A percentile compares a stretch with the other conserved stretches of the same genome.
Evolutionary conservation across 345 rosid species (phyloP).

Genomic region (Brassica cretica): DNA sequence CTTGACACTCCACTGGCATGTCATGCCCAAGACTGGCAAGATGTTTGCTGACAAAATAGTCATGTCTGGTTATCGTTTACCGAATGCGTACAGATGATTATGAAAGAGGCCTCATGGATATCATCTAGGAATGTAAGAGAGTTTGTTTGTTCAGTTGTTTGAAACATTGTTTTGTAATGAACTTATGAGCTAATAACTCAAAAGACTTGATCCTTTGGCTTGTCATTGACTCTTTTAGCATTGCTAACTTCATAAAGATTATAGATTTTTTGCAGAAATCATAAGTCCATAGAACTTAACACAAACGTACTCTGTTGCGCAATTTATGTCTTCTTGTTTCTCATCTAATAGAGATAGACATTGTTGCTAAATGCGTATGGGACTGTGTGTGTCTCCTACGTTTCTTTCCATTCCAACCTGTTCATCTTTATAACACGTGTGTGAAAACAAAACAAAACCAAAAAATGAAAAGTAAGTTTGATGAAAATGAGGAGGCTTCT

Average conservation of each 20-base stretch:
- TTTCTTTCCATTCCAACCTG: background rate
- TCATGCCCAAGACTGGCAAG: constrained; percentile 98
- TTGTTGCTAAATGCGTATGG: constrained; percentile 31
- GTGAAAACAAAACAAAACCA: background rate
- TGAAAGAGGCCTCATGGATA: background rate
- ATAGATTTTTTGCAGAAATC: constrained; percentile 21
- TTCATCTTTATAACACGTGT: background rate
- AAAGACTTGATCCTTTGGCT: constrained; percentile 16
- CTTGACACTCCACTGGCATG: constrained; percentile 93
- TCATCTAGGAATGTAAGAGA: constrained; percentile 17
- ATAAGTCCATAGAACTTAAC: constrained; percentile 21
- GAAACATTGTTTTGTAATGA: constrained; percentile 37
- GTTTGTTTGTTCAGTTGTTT: constrained; percentile 8
- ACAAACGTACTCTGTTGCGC: constrained; percentile 29
- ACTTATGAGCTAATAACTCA: constrained; percentile 36
- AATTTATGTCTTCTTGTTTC: constrained; percentile 23
- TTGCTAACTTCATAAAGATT: constrained; percentile 27
- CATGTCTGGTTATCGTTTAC: constrained; percentile 76
- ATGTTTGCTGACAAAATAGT: constrained; percentile 86
- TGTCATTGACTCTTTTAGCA: constrained; percentile 41
- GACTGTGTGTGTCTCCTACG: constrained; percentile 4
- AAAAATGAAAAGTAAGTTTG: background rate
- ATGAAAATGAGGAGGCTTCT: constrained; percentile 2
- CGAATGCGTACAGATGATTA: constrained; percentile 67
- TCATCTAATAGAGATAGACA: constrained; percentile 28